Evolutionary conservation across 371 early-diverging fungal genomes (phyloP), one percentile per base, ranked within the genome.

Genomic region (Catenaria anguillulae): DNA sequence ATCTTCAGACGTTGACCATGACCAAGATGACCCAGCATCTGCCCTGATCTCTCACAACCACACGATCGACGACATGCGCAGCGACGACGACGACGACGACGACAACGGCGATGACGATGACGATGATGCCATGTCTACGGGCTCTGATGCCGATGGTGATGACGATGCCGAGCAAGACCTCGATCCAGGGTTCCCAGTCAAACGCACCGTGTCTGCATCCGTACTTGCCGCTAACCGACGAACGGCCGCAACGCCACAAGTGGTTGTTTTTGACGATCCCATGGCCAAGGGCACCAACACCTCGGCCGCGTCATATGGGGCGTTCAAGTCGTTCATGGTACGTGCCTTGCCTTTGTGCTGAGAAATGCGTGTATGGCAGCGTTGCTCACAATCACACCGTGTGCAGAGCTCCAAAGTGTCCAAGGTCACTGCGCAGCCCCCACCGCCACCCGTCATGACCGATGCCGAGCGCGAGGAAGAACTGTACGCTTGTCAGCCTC

Each of bases 381-480:
- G n/a, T n/a, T n/a, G n/a, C n/a, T n/a, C n/a, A n/a, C n/a, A n/a
- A n/a, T n/a, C n/a, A n/a, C n/a, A n/a, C n/a, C n/a, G n/a, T n/a
- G n/a, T n/a, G 66, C 66, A 63, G 42, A 46, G 59, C 29, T 72
- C 72, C 42, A 64, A 69, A 31, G 66, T 70, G 31, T 34, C 43
- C 29, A 72, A 71, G 35, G 52, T 71, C 45, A 40, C 64, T 15
- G 55, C 42, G 19, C 33, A 56, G 21, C 46, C 62, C 23, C 37
- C 36, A 46, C 33, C 55, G 37, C 40, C 52, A 35, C 37, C 1
- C 26, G 3, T 4, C n/a, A 33, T 64, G 42, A 56, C 70, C 1
- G 56, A 55, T 21, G 60, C 67, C 52, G 71, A 75, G 45, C 63
- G 61, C 36, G 66, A 68, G 40, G 71, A 71, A 55, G 76, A 77